Base-by-base conservation (phyloP, 2,329 filamentous ascomycete species). In the Escovopsis sp. region DNA sequence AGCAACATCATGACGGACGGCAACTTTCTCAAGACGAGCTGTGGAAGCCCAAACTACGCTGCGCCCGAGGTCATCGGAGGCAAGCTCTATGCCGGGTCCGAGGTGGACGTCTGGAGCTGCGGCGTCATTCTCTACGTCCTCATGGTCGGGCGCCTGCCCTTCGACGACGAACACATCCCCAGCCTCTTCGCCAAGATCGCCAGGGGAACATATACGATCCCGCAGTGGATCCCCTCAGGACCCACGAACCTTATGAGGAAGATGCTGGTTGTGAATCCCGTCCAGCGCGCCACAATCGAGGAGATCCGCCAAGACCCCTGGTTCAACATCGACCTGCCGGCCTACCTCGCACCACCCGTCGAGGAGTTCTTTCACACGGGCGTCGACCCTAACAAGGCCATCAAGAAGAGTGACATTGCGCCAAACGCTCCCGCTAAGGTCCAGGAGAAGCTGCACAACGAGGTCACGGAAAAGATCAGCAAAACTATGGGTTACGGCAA, bases 1-100 rank as follows among this genome's bases (percentile, higher is more conserved):
- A 96, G 88, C 65, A 98, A 98, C 55, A 98, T 98, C 61, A 98
- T 98, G 90, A 96, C 90, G 0, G 90, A 98, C 54, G 90, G 90
- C 18, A 98, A 98, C 56, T 98, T 98, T 54, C 72, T 98, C 50
- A 96, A 94, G 63, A 98, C 90, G 1, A 96, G 87, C 55, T 98
- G 90, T 51, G 90, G 90, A 35, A 96, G 88, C 53, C 90, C 90
- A 29, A 98, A 98, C 58, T 98, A 98, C 57, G 90, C 90, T 11
- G 90, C 90, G 1, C 90, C 90, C 6, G 90, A 98, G 57, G 90
- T 98, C 41, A 96, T 98, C 51, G 90, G 87, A 37, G 90, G 90
- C 17, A 98, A 96, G 66, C 68, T 96, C 36, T 98, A 98, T 53
- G 90, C 90, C 14, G 90, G 90, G 1, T 88, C 90, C 1, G 90